Evolutionary conservation across 75 land plant genomes (phyloP).

Genomic region (Selaginella tamariscina): DNA sequence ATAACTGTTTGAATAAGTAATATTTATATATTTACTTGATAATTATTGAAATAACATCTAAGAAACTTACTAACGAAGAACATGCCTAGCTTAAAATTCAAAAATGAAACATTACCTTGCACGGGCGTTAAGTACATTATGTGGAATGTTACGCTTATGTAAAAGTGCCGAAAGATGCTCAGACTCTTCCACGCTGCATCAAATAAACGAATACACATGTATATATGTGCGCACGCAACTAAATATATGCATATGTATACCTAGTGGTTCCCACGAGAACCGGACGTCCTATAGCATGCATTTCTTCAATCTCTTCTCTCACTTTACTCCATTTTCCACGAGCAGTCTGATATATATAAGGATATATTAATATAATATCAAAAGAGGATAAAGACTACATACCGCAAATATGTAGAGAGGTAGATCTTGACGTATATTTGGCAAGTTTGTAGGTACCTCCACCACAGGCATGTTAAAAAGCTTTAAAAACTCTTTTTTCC

Average conservation of each 20-base stretch:
- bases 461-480: conserved; percentile 94
- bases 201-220: not conserved
- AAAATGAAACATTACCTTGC: conserved; percentile 52
- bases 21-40: no score
- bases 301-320: conserved; percentile 63
- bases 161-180: conserved; percentile 78
- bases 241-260: conserved; percentile 23
- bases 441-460: conserved; percentile 94
- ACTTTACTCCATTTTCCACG: conserved; percentile 85
- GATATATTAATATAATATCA: not conserved
- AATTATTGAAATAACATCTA: no score
- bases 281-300: conserved; percentile 87
- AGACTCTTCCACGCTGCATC: conserved; percentile 95
- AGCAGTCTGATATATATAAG: conserved; percentile 46
- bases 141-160: conserved; percentile 60
- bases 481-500: conserved; percentile 91
- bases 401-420: conserved; percentile 95
- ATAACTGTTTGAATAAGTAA: no score
- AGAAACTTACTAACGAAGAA: not conserved
- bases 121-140: conserved; percentile 95
- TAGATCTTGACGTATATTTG: conserved; percentile 85
- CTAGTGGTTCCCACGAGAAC: conserved; percentile 97
- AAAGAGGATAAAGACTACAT: conserved; percentile 8
- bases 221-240: not conserved
- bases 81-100: not conserved